Percentiles rank a stretch among this genome's conserved stretches.
phyloP scores from a whole-genome alignment of 345 rosid species.

The Sisymbrium altissimum region DNA sequence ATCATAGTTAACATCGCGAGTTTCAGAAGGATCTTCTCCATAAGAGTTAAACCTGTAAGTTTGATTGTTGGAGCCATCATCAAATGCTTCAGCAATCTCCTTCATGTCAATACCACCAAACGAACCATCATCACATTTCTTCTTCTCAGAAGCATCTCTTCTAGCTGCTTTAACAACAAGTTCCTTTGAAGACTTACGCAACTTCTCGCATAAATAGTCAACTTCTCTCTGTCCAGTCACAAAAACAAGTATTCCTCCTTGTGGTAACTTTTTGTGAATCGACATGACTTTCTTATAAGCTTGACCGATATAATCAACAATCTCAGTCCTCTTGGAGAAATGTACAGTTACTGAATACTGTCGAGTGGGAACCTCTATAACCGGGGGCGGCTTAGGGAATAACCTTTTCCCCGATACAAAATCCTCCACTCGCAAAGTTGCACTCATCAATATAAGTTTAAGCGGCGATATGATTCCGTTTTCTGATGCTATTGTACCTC shows the following conservation, averaged over 20 bases:
- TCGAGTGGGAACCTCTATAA: slow-evolving; percentile 74
- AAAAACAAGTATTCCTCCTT: slow-evolving; percentile 87
- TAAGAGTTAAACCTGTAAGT: slow-evolving; percentile 51
- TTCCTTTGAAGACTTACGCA: slow-evolving; percentile 58
- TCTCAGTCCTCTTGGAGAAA: slow-evolving; percentile 76
- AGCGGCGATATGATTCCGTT: slow-evolving; percentile 51
- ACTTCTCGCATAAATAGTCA: slow-evolving; percentile 65
- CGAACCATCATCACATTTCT: slow-evolving; percentile 32
- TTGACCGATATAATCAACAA: slow-evolving; percentile 80
- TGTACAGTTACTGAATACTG: slow-evolving; percentile 74
- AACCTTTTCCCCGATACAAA: slow-evolving; percentile 63
- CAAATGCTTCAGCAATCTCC: slow-evolving; percentile 80
- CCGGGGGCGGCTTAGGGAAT: slow-evolving; percentile 60
- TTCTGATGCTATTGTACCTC: slow-evolving; percentile 47
- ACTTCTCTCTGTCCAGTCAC: slow-evolving; percentile 97
- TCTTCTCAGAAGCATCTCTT: slow-evolving; percentile 9
- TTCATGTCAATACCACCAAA: slow-evolving; percentile 54
- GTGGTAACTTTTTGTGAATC: slow-evolving; percentile 81
- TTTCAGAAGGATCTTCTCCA: slow-evolving; percentile 48
- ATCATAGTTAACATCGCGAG: slow-evolving; percentile 21
- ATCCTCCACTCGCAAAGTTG: slow-evolving; percentile 79
- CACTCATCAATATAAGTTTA: slow-evolving; percentile 91
- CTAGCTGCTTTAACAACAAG: slow-evolving; percentile 30
- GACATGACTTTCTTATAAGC: slow-evolving; percentile 85
- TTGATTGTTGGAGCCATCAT: slow-evolving; percentile 37